phyloP scores from a whole-genome alignment of 176 grass and related monocot genomes.

The Carex myosuroides region DNA sequence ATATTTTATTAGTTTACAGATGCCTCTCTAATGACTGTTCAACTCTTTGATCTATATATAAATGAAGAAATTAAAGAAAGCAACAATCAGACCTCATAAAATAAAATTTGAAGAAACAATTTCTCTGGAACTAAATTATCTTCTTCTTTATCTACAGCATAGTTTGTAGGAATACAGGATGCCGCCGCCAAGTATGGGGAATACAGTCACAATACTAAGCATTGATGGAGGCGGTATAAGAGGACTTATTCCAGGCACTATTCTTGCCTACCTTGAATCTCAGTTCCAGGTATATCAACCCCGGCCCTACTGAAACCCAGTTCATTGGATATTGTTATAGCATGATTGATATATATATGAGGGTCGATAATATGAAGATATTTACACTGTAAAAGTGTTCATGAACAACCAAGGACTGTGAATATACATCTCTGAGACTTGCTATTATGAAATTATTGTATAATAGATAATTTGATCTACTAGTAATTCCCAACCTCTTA shows the following conservation, averaged over 20 bases:
- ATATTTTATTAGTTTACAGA: background rate
- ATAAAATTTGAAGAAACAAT: background rate
- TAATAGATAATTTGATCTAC: no score
- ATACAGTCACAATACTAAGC: constrained; percentile 53
- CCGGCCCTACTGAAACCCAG: background rate
- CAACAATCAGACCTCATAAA: background rate
- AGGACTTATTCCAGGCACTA: constrained; percentile 61
- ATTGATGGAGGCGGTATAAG: constrained; percentile 64
- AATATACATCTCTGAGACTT: background rate
- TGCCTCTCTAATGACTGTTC: background rate
- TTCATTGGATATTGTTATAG: background rate
- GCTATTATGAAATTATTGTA: no score
- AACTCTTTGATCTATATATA: background rate
- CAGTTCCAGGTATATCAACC: constrained; percentile 44
- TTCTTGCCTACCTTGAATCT: constrained; percentile 49
- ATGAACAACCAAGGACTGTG: background rate
- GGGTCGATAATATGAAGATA: no score
- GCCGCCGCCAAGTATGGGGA: constrained; percentile 27
- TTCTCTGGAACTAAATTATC: background rate
- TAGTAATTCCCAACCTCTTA: no score
- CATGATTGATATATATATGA: no score
- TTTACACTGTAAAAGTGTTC: no score
- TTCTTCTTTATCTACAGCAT: background rate
- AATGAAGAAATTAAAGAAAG: background rate
- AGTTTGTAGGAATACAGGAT: background rate